These are phyloP conservation scores for Leptographium wingfieldii DNA, from an alignment of 2,329 filamentous ascomycete genomes.

Conservation along the genomic window DNA sequence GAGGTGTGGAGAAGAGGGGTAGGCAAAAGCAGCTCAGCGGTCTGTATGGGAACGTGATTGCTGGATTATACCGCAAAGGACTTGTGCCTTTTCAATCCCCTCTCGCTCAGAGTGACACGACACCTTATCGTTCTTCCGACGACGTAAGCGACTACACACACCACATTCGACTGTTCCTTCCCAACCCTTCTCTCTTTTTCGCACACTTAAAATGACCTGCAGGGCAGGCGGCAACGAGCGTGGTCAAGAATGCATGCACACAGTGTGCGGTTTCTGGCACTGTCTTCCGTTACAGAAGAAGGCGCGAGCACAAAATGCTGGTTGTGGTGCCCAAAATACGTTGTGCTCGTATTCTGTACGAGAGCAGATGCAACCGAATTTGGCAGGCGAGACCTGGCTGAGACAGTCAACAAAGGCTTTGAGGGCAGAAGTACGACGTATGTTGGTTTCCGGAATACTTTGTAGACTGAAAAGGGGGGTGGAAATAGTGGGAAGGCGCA, in stretches of 20 bases:
- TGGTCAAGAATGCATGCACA: background rate
- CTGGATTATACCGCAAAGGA: background rate
- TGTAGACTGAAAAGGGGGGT: background rate
- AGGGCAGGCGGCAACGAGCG: background rate
- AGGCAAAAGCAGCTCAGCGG: background rate
- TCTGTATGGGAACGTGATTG: background rate
- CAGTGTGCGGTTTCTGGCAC: background rate
- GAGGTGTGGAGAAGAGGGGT: conserved; percentile 2
- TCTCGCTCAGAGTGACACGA: background rate
- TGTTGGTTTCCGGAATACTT: background rate
- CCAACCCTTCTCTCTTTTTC: background rate
- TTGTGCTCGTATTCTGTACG: background rate
- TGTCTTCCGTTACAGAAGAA: background rate
- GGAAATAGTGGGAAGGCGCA: background rate
- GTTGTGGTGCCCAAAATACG: no score
- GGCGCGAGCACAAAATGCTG: background rate
- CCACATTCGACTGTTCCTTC: background rate
- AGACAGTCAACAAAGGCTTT: conserved; percentile 1
- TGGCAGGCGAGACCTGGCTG: background rate
- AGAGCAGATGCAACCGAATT: background rate
- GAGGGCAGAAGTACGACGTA: background rate
- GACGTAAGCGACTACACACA: background rate
- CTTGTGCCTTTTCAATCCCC: background rate
- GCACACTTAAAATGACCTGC: background rate
- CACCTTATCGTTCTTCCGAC: background rate